Evolutionary conservation across 805 yeast genomes (phyloP).

Genomic region (Wickerhamiella domercqiae): DNA sequence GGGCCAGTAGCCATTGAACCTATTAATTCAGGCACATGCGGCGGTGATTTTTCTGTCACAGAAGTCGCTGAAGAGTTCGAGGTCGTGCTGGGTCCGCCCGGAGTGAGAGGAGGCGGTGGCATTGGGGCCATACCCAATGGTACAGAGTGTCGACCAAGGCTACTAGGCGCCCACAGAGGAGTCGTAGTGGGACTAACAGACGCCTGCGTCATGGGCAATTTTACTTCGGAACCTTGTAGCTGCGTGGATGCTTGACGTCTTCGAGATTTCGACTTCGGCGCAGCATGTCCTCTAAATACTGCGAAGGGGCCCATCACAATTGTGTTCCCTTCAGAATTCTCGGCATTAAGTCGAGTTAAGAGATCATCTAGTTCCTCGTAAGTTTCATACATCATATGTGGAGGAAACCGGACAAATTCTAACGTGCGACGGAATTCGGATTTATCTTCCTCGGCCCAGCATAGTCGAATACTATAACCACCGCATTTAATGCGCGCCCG

Average conservation of each 20-base stretch:
- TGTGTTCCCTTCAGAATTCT: slow-evolving; percentile 31
- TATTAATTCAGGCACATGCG: no score
- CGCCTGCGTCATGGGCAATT: background rate
- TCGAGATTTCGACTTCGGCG: slow-evolving; percentile 5
- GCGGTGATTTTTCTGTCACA: background rate
- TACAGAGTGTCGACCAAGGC: background rate
- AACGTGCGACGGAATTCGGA: slow-evolving; percentile 31
- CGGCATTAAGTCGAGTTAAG: slow-evolving; percentile 36
- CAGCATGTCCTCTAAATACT: slow-evolving; percentile 40
- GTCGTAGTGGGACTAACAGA: background rate
- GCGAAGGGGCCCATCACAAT: slow-evolving; percentile 67
- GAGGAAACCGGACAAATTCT: slow-evolving; percentile 59
- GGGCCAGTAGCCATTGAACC: no score
- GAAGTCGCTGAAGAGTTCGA: background rate
- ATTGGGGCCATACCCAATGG: no score
- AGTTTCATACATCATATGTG: slow-evolving; percentile 40
- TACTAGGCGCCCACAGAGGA: no score
- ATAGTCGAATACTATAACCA: slow-evolving; percentile 66
- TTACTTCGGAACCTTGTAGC: background rate
- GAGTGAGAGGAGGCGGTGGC: no score
- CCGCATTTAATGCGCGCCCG: slow-evolving; percentile 56
- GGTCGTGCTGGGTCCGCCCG: no score
- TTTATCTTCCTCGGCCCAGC: slow-evolving; percentile 37
- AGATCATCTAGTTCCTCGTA: slow-evolving; percentile 75
- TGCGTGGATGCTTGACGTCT: background rate